These are phyloP conservation scores for Myxozyma sirexii DNA, from an alignment of 805 yeast genomes.

Conservation along the genomic window DNA sequence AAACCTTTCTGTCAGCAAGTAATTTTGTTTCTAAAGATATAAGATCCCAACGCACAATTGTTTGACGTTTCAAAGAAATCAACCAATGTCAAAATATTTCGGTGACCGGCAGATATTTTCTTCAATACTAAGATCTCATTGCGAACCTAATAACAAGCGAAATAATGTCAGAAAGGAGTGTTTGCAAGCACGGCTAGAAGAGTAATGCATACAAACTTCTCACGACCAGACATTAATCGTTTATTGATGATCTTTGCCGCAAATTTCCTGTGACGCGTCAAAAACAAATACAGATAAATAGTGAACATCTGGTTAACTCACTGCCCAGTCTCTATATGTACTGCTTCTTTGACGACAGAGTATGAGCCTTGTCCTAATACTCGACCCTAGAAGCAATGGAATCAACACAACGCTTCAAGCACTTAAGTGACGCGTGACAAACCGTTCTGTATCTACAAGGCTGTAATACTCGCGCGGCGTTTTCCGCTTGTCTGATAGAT, in stretches of 20 bases:
- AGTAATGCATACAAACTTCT: constrained; percentile 45
- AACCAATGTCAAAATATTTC: constrained; percentile 60
- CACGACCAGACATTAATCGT: constrained; percentile 55
- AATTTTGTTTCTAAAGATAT: not conserved
- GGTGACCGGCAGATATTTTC: constrained; percentile 53
- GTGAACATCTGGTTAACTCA: constrained; percentile 16
- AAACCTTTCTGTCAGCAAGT: too few species aligned
- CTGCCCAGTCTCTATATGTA: constrained; percentile 46
- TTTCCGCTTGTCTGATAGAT: not conserved
- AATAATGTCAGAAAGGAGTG: constrained; percentile 55
- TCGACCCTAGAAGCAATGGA: constrained; percentile 37
- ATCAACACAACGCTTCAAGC: not conserved
- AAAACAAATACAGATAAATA: not conserved
- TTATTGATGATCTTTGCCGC: constrained; percentile 60
- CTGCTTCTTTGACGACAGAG: constrained; percentile 49
- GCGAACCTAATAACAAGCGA: constrained; percentile 47
- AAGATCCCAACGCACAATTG: constrained; percentile 45
- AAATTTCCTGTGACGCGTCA: constrained; percentile 44
- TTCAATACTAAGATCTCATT: constrained; percentile 63
- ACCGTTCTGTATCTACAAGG: constrained; percentile 22
- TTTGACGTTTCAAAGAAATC: constrained; percentile 73
- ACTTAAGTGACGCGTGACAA: not conserved
- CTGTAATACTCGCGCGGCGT: constrained; percentile 1
- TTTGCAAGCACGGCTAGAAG: constrained; percentile 58
- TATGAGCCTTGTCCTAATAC: constrained; percentile 50